Evolutionary conservation across 2,329 filamentous ascomycete species (phyloP).

Genomic region (Blastomyces parvus): DNA sequence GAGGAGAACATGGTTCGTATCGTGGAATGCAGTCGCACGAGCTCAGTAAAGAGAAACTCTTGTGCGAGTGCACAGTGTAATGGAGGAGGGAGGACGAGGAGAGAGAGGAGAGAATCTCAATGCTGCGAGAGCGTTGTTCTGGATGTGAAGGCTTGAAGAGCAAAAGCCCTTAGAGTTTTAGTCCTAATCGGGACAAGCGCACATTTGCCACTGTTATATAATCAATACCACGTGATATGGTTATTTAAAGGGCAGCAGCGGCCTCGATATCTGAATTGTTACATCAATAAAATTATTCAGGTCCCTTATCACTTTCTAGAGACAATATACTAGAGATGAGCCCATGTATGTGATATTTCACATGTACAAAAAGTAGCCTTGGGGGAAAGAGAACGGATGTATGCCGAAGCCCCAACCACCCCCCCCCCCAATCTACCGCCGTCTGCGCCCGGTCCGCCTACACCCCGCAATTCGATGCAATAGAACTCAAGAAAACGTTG

Average conservation of each 20-base stretch:
- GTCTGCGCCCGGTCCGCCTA: background rate
- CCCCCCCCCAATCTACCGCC: background rate
- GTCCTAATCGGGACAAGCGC: slow-evolving; percentile 1
- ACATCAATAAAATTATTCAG: no score
- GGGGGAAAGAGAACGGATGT: background rate
- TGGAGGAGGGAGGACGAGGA: background rate
- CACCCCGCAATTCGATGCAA: background rate
- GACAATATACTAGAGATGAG: no score
- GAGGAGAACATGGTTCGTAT: slow-evolving; percentile 35
- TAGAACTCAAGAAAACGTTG: background rate
- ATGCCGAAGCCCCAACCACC: background rate
- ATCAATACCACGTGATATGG: background rate
- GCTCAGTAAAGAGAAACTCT: background rate
- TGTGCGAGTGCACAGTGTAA: slow-evolving; percentile 10
- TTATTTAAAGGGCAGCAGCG: no score
- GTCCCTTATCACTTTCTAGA: no score
- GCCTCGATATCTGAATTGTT: background rate
- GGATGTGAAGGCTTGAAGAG: background rate
- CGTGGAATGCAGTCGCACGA: slow-evolving; percentile 3
- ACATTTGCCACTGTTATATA: background rate
- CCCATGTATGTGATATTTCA: no score
- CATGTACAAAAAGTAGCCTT: background rate
- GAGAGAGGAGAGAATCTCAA: background rate
- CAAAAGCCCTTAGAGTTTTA: background rate
- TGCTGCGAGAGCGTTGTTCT: background rate